phyloP scores from a whole-genome alignment of 768 basidiomycete genomes.

The Agaricus sinodeliciosus region DNA sequence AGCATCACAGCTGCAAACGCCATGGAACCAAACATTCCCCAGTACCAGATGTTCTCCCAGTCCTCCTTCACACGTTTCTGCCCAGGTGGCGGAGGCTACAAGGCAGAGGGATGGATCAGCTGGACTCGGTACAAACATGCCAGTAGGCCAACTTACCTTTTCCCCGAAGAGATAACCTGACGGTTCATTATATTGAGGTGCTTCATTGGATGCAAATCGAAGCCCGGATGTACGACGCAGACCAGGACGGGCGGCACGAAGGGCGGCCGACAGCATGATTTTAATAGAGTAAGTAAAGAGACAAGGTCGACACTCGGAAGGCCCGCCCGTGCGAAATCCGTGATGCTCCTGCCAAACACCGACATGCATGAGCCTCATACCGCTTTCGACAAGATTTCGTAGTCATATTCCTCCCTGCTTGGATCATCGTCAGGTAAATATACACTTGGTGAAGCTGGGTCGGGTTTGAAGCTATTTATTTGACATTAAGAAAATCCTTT shows the following conservation, averaged over 20 bases:
- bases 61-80: slow-evolving; percentile 83
- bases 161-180: slow-evolving; percentile 85
- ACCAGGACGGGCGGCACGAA: slow-evolving; percentile 39
- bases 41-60: slow-evolving; percentile 89
- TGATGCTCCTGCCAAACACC: slow-evolving; percentile 10
- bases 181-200: slow-evolving; percentile 85
- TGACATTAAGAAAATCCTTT: background rate
- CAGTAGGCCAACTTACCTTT: slow-evolving; percentile 48
- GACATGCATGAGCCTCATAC: slow-evolving; percentile 5
- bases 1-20: slow-evolving; percentile 65
- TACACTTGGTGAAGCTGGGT: slow-evolving; percentile 45
- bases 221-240: slow-evolving; percentile 29
- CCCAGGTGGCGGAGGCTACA: slow-evolving; percentile 68
- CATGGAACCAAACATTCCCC: slow-evolving; percentile 89
- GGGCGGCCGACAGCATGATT: slow-evolving; percentile 42
- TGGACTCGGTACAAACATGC: background rate
- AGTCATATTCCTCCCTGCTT: slow-evolving; percentile 29
- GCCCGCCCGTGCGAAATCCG: background rate
- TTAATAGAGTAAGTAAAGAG: slow-evolving; percentile 4
- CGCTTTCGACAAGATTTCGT: slow-evolving; percentile 38
- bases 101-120: background rate
- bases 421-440: slow-evolving; percentile 21
- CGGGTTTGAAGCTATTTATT: slow-evolving; percentile 43
- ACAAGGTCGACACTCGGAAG: slow-evolving; percentile 8
- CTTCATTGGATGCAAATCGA: slow-evolving; percentile 67